Percentiles rank a stretch among this genome's conserved stretches.
phyloP scores from a whole-genome alignment of 1,284 basidiomycete genomes.

The Hemileia vastatrix region DNA sequence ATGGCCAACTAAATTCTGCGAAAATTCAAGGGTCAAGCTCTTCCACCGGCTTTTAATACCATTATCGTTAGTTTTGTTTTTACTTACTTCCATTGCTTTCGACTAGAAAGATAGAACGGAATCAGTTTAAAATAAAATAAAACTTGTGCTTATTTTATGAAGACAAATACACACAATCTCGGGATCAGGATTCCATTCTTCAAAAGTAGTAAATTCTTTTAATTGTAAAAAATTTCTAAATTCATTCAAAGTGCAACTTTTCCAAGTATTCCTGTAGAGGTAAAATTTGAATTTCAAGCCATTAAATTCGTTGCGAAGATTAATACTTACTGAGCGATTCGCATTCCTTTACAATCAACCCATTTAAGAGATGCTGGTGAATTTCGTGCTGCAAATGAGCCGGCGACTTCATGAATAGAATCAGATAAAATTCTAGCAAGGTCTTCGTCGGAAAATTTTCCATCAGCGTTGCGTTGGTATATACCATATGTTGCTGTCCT shows the following conservation, averaged over 20 bases:
- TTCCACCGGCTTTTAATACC: too few species aligned
- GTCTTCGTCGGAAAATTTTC: slow-evolving; percentile 17
- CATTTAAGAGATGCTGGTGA: slow-evolving; percentile 13
- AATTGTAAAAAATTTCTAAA: slow-evolving; percentile 14
- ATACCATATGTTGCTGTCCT: slow-evolving; percentile 3
- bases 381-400: slow-evolving; percentile 15
- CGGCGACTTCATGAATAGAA: slow-evolving; percentile 19
- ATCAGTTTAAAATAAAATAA: too few species aligned
- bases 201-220: slow-evolving; percentile 14
- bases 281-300: too few species aligned
- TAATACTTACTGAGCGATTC: slow-evolving; percentile 15
- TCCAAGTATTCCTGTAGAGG: slow-evolving; percentile 17
- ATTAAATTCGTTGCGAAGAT: too few species aligned
- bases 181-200: slow-evolving; percentile 21
- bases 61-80: too few species aligned
- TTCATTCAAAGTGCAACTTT: slow-evolving; percentile 17
- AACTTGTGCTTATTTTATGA: too few species aligned
- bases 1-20: slow-evolving; percentile 19
- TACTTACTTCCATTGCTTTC: too few species aligned
- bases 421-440: slow-evolving; percentile 15
- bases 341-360: slow-evolving; percentile 24
- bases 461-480: slow-evolving; percentile 14
- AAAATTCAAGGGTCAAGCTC: too few species aligned
- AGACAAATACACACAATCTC: neutral
- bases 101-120: too few species aligned